A percentile compares a stretch with the other conserved stretches of the same genome.
Evolutionary conservation across 768 basidiomycete genomes (phyloP).

Genomic region (Brasilioporus rufonigricans): DNA sequence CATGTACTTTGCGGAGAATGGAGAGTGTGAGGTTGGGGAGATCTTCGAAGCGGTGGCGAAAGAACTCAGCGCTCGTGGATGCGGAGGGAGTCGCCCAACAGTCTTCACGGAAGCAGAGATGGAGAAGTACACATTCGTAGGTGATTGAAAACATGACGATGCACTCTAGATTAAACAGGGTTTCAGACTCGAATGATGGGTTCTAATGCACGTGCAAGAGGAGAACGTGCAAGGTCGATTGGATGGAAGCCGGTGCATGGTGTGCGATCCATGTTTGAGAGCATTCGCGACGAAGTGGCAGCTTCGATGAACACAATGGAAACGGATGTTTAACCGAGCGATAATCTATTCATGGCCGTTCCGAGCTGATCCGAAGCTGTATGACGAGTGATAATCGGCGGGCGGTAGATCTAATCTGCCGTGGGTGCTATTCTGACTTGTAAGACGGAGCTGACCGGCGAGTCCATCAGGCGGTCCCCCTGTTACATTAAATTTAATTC

Average conservation of each 20-base stretch:
- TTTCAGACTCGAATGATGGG: constrained; percentile 18
- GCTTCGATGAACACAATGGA: constrained; percentile 8
- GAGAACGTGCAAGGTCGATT: constrained; percentile 19
- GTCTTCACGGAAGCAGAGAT: constrained; percentile 36
- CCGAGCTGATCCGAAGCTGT: not conserved
- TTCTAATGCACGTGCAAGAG: constrained; percentile 18
- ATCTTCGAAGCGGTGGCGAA: constrained; percentile 40
- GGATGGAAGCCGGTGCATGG: constrained; percentile 31
- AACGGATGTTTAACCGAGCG: not conserved
- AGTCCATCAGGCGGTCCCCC: not conserved
- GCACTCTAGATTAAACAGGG: not conserved
- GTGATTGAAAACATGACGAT: not conserved
- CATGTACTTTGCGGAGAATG: constrained; percentile 52
- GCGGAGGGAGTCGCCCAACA: constrained; percentile 31
- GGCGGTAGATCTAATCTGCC: not conserved
- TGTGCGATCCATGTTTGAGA: constrained; percentile 40
- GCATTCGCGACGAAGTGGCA: constrained; percentile 40
- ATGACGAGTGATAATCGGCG: not conserved
- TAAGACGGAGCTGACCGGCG: constrained; percentile 6
- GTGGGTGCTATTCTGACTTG: constrained; percentile 3
- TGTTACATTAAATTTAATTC: constrained; percentile 1
- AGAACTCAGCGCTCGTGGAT: constrained; percentile 29
- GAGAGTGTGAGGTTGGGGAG: constrained; percentile 45
- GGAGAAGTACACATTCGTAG: constrained; percentile 15
- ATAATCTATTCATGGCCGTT: not conserved